Percentiles rank a stretch among this genome's conserved stretches.
These are phyloP conservation scores for Theileria equi DNA, from an alignment of 169 alveolate species.

Conservation along the genomic window DNA sequence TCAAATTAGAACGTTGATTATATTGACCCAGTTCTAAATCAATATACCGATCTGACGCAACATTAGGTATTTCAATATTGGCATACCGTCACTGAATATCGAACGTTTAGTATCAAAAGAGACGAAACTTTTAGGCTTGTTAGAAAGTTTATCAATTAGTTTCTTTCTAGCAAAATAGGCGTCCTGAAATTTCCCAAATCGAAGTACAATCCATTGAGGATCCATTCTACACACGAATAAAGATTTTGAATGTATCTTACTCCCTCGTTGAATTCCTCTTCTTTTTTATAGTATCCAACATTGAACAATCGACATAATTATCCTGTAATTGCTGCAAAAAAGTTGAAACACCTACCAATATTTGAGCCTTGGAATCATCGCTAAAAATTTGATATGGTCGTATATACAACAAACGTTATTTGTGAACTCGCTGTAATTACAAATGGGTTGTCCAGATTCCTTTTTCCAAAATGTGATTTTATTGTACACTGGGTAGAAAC, in stretches of 20 bases:
- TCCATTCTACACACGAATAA: conserved; percentile 20
- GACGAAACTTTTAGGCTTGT: conserved; percentile 52
- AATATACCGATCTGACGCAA: conserved; percentile 46
- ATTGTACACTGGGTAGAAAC: conserved; percentile 39
- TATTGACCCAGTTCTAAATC: conserved; percentile 55
- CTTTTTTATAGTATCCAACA: conserved; percentile 42
- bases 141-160: conserved; percentile 27
- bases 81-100: conserved; percentile 49
- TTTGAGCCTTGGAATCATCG: conserved; percentile 1
- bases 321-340: conserved; percentile 13
- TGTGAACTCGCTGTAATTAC: conserved; percentile 48
- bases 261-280: background rate
- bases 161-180: conserved; percentile 59
- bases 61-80: background rate
- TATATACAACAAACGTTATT: too few species aligned
- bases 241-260: background rate
- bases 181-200: conserved; percentile 45
- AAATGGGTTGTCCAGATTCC: background rate
- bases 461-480: conserved; percentile 26
- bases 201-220: conserved; percentile 60
- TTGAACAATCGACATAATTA: conserved; percentile 49
- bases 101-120: conserved; percentile 63
- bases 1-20: conserved; percentile 8
- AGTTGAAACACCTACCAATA: background rate
- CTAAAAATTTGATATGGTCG: too few species aligned